phyloP scores from a whole-genome alignment of 192 early-diverging fungal genomes.

The Backusella sp. region DNA sequence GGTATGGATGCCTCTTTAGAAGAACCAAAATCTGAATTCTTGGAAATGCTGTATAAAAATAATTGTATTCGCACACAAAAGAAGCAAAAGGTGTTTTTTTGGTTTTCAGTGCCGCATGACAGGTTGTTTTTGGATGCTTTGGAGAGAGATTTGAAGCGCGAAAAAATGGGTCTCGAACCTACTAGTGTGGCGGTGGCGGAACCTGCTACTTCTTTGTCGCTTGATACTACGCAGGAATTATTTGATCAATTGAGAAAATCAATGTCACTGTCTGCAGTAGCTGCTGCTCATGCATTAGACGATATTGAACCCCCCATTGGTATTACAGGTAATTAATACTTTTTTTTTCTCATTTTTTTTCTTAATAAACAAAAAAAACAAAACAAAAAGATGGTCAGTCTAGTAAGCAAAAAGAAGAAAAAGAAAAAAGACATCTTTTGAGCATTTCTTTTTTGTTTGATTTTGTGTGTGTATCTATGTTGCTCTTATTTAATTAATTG shows the following conservation, averaged over 20 bases:
- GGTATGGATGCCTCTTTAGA: constrained; percentile 89
- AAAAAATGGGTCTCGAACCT: constrained; percentile 80
- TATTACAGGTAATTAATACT: not conserved
- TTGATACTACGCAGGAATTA: constrained; percentile 57
- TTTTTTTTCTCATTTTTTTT: not conserved
- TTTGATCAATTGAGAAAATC: constrained; percentile 52
- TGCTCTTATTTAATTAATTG: not conserved
- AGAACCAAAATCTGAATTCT: constrained; percentile 89
- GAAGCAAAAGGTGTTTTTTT: constrained; percentile 99
- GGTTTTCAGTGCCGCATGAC: constrained; percentile 95
- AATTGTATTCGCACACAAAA: constrained; percentile 97
- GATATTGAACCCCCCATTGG: constrained; percentile 7
- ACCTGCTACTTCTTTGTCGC: constrained; percentile 61
- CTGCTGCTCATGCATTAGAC: constrained; percentile 23
- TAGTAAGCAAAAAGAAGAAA: not conserved
- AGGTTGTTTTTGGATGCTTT: constrained; percentile 93
- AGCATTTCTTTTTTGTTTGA: not conserved
- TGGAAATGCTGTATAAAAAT: constrained; percentile 94
- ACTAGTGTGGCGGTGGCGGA: constrained; percentile 73
- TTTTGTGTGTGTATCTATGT: not conserved
- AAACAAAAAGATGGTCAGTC: not conserved
- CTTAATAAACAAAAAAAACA: not conserved
- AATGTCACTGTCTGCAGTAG: constrained; percentile 29
- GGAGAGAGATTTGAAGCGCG: constrained; percentile 94
- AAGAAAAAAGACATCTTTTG: not conserved